Conservation (phyloP, 164 flowering plant species). For the Sextonia rubra region DNA sequence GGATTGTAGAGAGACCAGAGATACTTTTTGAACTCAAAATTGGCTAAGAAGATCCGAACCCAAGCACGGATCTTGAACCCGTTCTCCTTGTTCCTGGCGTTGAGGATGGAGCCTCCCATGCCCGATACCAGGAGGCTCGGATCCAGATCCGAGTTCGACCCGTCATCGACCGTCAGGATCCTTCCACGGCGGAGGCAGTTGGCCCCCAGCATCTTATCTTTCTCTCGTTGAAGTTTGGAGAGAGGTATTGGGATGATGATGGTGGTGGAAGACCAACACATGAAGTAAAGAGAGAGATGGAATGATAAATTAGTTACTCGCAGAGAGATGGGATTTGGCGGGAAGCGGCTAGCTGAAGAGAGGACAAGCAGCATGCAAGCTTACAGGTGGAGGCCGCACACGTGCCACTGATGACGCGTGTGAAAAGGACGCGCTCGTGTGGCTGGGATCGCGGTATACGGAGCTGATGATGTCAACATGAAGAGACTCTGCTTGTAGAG, state of each 20-base stretch:
- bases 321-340: too few species aligned
- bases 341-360: too few species aligned
- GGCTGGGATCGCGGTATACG: too few species aligned
- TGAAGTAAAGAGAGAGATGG: too few species aligned
- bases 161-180: neutral
- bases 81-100: conserved; percentile 51
- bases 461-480: too few species aligned
- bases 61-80: conserved; percentile 70
- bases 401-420: too few species aligned
- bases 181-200: conserved; percentile 3
- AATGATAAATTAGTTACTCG: too few species aligned
- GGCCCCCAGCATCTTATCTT: neutral
- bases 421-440: too few species aligned
- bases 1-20: conserved; percentile 79
- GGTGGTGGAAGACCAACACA: neutral
- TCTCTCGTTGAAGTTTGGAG: neutral
- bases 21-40: conserved; percentile 66
- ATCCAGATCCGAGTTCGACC: conserved; percentile 31
- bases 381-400: too few species aligned
- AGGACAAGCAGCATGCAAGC: too few species aligned
- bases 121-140: conserved; percentile 83
- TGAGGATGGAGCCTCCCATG: conserved; percentile 79
- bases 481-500: too few species aligned
- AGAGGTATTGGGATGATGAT: too few species aligned
- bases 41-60: conserved; percentile 77